Evolutionary conservation across 2,329 filamentous ascomycete genomes (phyloP), one percentile per base, ranked within the genome.

Genomic region (Alternaria novae-zelandiae): DNA sequence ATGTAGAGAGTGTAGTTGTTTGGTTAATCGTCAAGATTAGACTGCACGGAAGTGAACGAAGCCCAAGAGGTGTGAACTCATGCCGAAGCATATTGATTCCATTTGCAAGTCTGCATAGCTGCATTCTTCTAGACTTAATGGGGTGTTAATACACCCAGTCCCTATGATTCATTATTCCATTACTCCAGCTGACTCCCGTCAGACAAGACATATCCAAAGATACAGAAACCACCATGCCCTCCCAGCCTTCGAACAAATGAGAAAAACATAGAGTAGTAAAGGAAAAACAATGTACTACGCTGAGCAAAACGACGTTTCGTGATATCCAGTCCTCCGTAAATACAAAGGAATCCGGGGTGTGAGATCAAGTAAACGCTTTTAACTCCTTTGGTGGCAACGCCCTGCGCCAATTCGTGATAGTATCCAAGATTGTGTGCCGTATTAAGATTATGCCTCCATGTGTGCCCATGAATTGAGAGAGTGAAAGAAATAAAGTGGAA

Each of bases 391-490:
- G 23, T 54, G 30, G 57, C 30, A 61, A 61, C 54, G 49, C 56
- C 36, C 30, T n/a, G 23, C 55, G 54, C 59, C 54, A 36, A 54
- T 17, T 50, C 56, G 50, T 59, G 45, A 63, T 53, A 41, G 36
- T 41, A 49, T 30, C 32, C 32, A 53, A 59, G 28, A 45, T 26
- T 49, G 56, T 44, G 56, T 44, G 15, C 43, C 30, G 44, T 59
- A 59, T 63, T 63, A 54, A 59, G 56, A 63, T 59, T 54, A 63
- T 54, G 55, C 56, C 49, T 54, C 32, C 44, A 50, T 43, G 15
- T 53, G 54, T 26, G 36, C 54, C 47, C 23, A 26, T 12, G 43
- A 26, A 41, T 25, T n/a, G 30, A 50, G 44, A 54, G 45, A 49
- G 32, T 55, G 20, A 50, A 54, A 30, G 32, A 50, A 28, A 54